These are phyloP conservation scores for Candida hispaniensis DNA, from an alignment of 805 yeast genomes.

Conservation along the genomic window DNA sequence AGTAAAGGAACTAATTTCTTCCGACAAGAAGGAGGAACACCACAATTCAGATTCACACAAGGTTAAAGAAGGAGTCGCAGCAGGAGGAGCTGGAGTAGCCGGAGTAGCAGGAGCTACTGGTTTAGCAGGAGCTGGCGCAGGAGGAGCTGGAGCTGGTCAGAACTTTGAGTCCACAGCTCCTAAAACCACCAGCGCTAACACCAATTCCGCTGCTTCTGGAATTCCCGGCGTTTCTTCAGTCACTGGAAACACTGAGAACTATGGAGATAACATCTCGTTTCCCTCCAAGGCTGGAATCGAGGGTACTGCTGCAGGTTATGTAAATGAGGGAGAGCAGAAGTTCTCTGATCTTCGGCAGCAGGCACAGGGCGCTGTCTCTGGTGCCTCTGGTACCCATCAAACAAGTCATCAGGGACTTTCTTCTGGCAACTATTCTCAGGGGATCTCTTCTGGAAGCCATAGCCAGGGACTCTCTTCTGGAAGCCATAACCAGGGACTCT, in stretches of 20 bases:
- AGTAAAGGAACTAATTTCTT: conserved; percentile 15
- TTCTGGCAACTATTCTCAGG: no score
- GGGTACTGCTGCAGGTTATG: no score
- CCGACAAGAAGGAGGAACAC: conserved; percentile 4
- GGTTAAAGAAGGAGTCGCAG: not conserved
- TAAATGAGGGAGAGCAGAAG: no score
- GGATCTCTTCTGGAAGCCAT: no score
- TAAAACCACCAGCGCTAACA: not conserved
- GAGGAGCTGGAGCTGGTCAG: conserved; percentile 2
- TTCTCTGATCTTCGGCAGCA: no score
- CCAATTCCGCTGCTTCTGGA: not conserved
- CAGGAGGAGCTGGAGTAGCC: conserved; percentile 8
- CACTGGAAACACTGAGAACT: conserved; percentile 2
- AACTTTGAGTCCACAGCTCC: not conserved
- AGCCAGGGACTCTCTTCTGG: no score
- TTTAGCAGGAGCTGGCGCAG: conserved; percentile 10
- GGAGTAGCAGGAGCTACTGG: conserved; percentile 15
- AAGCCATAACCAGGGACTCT: no score
- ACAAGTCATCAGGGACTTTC: no score
- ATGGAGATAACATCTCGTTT: no score
- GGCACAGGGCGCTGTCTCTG: no score
- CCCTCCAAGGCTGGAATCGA: no score
- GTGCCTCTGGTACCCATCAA: no score
- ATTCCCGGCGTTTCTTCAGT: conserved; percentile 3
- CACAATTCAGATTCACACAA: not conserved